These are phyloP conservation scores for Podaxis sp. DNA, from an alignment of 768 basidiomycete species.

Conservation along the genomic window DNA sequence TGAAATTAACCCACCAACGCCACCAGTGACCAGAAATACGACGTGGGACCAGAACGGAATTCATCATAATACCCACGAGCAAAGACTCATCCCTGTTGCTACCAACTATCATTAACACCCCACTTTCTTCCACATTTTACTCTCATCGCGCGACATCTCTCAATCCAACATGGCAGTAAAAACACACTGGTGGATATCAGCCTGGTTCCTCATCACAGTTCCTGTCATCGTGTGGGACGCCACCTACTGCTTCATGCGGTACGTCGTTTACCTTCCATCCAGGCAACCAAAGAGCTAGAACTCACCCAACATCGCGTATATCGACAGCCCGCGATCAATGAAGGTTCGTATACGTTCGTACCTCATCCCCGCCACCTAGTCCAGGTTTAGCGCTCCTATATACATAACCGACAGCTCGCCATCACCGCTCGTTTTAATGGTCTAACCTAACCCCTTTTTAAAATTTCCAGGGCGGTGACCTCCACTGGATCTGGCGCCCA, in stretches of 20 bases:
- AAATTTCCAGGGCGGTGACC: slow-evolving; percentile 63
- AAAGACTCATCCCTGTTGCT: not conserved
- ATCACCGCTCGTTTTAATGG: not conserved
- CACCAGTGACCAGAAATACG: not conserved
- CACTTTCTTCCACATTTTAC: not conserved
- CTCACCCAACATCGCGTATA: slow-evolving; percentile 6
- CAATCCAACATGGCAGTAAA: slow-evolving; percentile 43
- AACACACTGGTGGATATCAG: slow-evolving; percentile 54
- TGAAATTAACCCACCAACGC: not conserved
- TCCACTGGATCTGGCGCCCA: slow-evolving; percentile 91
- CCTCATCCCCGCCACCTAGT: not conserved
- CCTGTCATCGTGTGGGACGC: slow-evolving; percentile 79
- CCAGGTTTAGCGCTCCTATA: not conserved
- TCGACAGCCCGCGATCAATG: slow-evolving; percentile 77
- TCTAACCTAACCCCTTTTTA: not conserved
- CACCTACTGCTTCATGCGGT: slow-evolving; percentile 81
- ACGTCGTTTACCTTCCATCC: slow-evolving; percentile 17
- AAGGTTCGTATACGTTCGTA: slow-evolving; percentile 28
- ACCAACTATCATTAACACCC: not conserved
- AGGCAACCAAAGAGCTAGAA: not conserved
- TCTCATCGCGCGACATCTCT: not conserved
- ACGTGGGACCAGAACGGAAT: not conserved
- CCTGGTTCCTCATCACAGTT: slow-evolving; percentile 66
- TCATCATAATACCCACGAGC: not conserved
- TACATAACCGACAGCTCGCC: not conserved